Evolutionary conservation across 1,284 basidiomycete genomes (phyloP), one percentile per base, ranked within the genome.

Genomic region (Austropuccinia psidii): DNA sequence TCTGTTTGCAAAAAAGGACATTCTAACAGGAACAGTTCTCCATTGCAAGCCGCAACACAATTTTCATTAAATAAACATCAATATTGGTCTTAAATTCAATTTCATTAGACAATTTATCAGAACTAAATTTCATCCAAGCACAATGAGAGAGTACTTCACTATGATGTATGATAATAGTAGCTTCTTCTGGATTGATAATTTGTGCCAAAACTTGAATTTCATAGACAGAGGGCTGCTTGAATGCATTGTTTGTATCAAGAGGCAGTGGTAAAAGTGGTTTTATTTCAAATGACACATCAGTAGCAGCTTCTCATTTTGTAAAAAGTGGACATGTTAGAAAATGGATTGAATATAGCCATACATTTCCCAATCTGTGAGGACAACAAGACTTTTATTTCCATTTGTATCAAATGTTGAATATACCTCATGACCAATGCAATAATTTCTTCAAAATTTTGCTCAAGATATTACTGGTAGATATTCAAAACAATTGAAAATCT

Each of bases 371-470:
- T 35, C 4, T n/a, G 35, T 65, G 1, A 65, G 45, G 8, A 45
- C 43, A 15, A 65, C 27, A 47, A 65, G n/a, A 65, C 29, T 49
- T n/a, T 65, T 65, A 31, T 65, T 47, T 35, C 35, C 43, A 21
- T 50, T 65, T 4, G 11, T 39, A 2, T 47, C 27, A 4, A 33
- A 1, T 1, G 24, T 33, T 6, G 45, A 65, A 31, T 31, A 50
- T 1, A 65, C 6, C 24, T 49, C 43, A 21, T 52, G 13, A 27
- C 33, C 45, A 8, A 29, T 31, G 9, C 11, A 45, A 45, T n/a
- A 45, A 45, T 9, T n/a, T n/a, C n/a, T n/a, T n/a, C n/a, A 41
- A 24, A 41, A 24, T 0, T 1, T 29, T 9, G 13, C 39, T 13
- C 33, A 37, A 2, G 49, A 35, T 8, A n/a, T 52, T 19, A 39